phyloP scores from a whole-genome alignment of 768 basidiomycete genomes.

The Leccinum ochraceum region DNA sequence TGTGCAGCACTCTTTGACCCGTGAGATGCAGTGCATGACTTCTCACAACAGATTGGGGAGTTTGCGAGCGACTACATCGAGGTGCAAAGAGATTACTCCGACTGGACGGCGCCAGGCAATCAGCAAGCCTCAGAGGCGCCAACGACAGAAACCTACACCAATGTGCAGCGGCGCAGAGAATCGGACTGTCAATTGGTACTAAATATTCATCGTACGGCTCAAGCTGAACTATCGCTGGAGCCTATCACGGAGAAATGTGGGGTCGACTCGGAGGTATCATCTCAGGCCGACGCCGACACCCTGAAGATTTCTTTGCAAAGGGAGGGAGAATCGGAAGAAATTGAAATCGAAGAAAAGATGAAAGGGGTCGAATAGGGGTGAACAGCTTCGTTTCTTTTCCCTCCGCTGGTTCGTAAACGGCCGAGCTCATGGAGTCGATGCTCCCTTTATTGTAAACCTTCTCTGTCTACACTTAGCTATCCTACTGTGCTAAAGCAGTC shows the following conservation, averaged over 20 bases:
- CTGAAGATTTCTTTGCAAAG: neutral
- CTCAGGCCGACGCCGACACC: neutral
- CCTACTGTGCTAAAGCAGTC: neutral
- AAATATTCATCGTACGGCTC: neutral
- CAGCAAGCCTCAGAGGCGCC: constrained; percentile 8
- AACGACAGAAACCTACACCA: constrained; percentile 17
- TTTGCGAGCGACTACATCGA: constrained; percentile 74
- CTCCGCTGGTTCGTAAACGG: neutral
- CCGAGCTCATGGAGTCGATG: neutral
- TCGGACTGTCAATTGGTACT: constrained; percentile 26
- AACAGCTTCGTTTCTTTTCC: neutral
- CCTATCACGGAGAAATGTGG: constrained; percentile 17
- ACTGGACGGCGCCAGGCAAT: constrained; percentile 43
- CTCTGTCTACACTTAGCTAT: neutral
- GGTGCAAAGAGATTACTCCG: constrained; percentile 62
- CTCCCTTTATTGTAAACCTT: too few relatives aligned
- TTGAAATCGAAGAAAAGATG: neutral
- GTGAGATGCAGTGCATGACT: neutral
- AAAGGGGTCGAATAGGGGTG: neutral
- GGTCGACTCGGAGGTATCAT: neutral
- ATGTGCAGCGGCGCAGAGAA: constrained; percentile 42
- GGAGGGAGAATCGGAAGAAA: neutral
- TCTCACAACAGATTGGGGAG: constrained; percentile 56
- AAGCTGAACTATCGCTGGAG: constrained; percentile 18
- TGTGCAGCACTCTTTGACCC: neutral